A percentile compares a stretch with the other conserved stretches of the same genome.
phyloP scores from a whole-genome alignment of 768 basidiomycete genomes.

The Wakefieldia striispora region DNA sequence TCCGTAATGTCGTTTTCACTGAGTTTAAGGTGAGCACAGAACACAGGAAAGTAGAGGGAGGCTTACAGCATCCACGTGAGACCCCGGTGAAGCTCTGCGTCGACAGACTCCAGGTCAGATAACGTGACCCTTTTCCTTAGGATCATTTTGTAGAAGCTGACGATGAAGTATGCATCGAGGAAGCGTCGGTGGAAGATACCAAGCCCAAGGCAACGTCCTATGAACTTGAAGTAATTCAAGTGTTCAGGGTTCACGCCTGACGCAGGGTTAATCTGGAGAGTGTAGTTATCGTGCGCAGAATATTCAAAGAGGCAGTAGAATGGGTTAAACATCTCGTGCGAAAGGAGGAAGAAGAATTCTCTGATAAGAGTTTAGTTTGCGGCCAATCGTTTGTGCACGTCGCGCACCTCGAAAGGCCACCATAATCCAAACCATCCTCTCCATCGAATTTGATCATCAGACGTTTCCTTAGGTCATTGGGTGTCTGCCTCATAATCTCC shows the following conservation, averaged over 20 bases:
- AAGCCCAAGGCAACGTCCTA: slow-evolving; percentile 90
- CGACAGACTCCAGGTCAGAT: slow-evolving; percentile 93
- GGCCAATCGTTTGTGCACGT: neutral
- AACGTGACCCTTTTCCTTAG: slow-evolving; percentile 95
- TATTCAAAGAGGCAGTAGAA: slow-evolving; percentile 99
- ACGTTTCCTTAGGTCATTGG: slow-evolving; percentile 97
- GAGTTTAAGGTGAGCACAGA: slow-evolving; percentile 10
- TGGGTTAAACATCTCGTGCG: slow-evolving; percentile 99
- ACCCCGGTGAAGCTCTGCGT: slow-evolving; percentile 91
- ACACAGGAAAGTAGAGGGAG: slow-evolving; percentile 11
- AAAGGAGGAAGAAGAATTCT: slow-evolving; percentile 99
- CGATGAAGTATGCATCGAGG: slow-evolving; percentile 98
- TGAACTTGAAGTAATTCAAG: slow-evolving; percentile 99
- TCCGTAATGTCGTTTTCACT: slow-evolving; percentile 99
- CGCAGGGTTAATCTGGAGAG: slow-evolving; percentile 97
- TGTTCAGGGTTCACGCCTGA: slow-evolving; percentile 99
- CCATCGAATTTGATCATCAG: slow-evolving; percentile 99
- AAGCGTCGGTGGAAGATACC: slow-evolving; percentile 99
- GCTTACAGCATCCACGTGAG: slow-evolving; percentile 98
- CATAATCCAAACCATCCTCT: slow-evolving; percentile 98
- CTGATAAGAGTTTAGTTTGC: slow-evolving; percentile 40
- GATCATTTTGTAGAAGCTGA: slow-evolving; percentile 99
- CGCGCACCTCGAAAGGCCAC: slow-evolving; percentile 88
- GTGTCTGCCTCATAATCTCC: slow-evolving; percentile 99
- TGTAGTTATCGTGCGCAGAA: slow-evolving; percentile 99